A percentile compares a stretch with the other conserved stretches of the same genome.
Conservation (phyloP, 768 basidiomycete genomes). For the Mycena rosella region DNA sequence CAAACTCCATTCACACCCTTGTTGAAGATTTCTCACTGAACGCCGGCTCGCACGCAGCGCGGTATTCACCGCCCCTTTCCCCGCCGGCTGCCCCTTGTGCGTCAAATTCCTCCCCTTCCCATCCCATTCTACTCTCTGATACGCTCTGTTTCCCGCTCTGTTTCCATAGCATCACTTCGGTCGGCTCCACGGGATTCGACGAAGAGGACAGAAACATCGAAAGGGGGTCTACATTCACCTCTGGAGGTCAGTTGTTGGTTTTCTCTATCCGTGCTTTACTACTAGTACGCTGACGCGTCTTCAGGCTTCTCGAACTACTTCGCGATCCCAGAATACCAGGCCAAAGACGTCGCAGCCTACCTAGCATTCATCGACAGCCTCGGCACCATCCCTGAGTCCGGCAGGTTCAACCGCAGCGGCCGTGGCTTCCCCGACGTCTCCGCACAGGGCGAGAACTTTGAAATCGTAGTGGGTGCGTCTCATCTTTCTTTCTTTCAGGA, state of each 20-base stretch:
- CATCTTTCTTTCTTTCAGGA: neutral
- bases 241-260: constrained; percentile 53
- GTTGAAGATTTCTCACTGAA: no score
- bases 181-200: constrained; percentile 39
- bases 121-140: no score
- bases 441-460: constrained; percentile 53
- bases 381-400: no score
- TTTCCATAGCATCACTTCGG: constrained; percentile 17
- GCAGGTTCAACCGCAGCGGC: constrained; percentile 40
- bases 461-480: constrained; percentile 7
- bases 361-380: constrained; percentile 28
- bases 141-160: no score
- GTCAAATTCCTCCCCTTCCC: neutral
- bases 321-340: constrained; percentile 30
- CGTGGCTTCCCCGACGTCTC: constrained; percentile 57
- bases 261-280: neutral
- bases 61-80: constrained; percentile 7
- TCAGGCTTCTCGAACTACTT: constrained; percentile 60
- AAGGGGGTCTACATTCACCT: constrained; percentile 55
- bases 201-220: no score
- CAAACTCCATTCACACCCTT: no score
- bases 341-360: constrained; percentile 26
- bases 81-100: constrained; percentile 21
- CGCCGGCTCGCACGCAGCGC: neutral
- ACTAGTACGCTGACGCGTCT: constrained; percentile 5